Evolutionary conservation across 2,329 filamentous ascomycete genomes (phyloP), one percentile per base, ranked within the genome.

Genomic region (Aspergillus ochraceus): DNA sequence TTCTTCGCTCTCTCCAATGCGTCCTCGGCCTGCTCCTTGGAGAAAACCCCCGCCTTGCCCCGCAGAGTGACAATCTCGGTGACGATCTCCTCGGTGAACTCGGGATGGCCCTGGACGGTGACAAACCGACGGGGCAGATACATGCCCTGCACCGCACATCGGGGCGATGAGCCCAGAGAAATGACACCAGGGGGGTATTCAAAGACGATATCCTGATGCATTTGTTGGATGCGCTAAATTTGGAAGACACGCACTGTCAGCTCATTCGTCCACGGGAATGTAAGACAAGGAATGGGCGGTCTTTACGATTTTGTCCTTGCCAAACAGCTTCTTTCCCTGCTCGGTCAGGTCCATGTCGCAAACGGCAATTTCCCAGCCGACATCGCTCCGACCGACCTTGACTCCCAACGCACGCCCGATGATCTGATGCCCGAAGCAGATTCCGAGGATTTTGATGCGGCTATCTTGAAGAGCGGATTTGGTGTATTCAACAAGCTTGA

Each of bases 341-440:
- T 83, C 79, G 4, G 87, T 91, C 71, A 96, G 79, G 60, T 86
- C 75, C 46, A 94, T 81, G 29, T 87, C 83, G 24, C 85, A 85
- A 2, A 95, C 91, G 53, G 89, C 87, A n/a, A 90, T 79, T 77
- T 96, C 92, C 92, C 92, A 96, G 2, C 91, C 91, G 20, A 79
- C 74, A 24, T 86, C 82, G 71, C 86, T 90, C 56, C 86, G 79
- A 39, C 82, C 87, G 2, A 96, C 89, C 66, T 85, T 83, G 20
- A 79, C 83, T 3, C 87, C 90, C 66, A 93, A 72, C 1, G 91
- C 90, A 55, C 91, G 83, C 1, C 85, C 91, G 49, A 95, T 79
- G 68, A 96, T 92, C 79, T 96, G 91, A 73, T 96, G 92, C 5
- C 92, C 92, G 74, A 94, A 96, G 76, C 92, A 96, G 17, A 95